Evolutionary conservation across 108 stramenopile species (phyloP), one percentile per base, ranked within the genome.

Genomic region (Seminavis robusta): DNA sequence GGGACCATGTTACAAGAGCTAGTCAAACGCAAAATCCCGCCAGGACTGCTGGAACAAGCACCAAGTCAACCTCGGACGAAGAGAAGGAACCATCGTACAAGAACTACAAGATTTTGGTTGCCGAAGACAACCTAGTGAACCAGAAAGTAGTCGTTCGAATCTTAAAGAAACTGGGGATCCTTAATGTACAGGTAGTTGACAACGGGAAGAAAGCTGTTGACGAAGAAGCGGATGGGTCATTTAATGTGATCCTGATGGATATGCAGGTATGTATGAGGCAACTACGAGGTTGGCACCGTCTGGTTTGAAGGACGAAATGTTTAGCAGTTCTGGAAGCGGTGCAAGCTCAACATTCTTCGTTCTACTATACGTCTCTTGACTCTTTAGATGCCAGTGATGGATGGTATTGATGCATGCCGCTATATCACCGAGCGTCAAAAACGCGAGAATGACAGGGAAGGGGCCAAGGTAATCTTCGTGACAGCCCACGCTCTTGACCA

Each of bases 381-480:
- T n/a, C n/a, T n/a, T n/a, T n/a, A n/a, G 36, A 80, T 80, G 79
- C 79, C 79, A 13, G 46, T 60, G 4, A 71, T 80, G 73, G 65
- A 63, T 38, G 79, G 79, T 1, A 13, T 73, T 13, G 63, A 80
- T 29, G 66, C 66, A 23, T 48, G 47, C 17, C 41, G 47, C 40
- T 10, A 24, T 19, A 76, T 74, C 28, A 15, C 21, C 26, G 38
- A 47, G 15, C 47, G 1, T 13, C 20, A 55, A 33, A n/a, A n/a
- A n/a, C n/a, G n/a, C n/a, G 38, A 27, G 27, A 34, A 21, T 1
- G 38, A 45, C 13, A 16, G 27, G n/a, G 29, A 46, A n/a, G n/a
- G n/a, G n/a, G n/a, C n/a, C n/a, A 66, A 61, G 65, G 43, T 73
- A 32, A 43, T 73, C 9, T 73, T 73, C 55, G 64, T 65, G 5